Base-by-base conservation (phyloP, 495 filamentous ascomycete species). In the Durotheca rogersii region DNA sequence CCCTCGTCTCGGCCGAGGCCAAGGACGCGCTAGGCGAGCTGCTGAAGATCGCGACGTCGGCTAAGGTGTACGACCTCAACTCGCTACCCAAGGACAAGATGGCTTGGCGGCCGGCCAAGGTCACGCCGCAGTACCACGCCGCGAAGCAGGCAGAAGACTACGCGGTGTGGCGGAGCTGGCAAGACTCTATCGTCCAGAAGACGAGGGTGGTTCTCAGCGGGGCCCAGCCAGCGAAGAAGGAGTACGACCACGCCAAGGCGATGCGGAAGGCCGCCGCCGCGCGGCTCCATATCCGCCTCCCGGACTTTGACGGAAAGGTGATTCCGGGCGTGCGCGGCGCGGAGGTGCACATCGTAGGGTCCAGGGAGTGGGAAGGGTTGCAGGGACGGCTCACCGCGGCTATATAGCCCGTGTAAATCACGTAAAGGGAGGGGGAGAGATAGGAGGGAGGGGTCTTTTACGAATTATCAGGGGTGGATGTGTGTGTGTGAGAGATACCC, bases 21-120 rank as follows among this genome's bases (percentile, higher is more conserved):
- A 73, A 80, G 36, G 87, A 88, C 17, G 82, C 85, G 17, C 73
- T 93, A 16, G 72, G 77, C 6, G 85, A 88, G 63, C 76, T 94
- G 29, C 75, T 92, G 38, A 79, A 81, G 44, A 73, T 92, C 32
- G 83, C 82, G 1, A 75, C 78, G 17, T 70, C 75, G 1, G 79
- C 84, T 1, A 76, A 69, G 39, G 61, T 88, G 9, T 81, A 73
- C 51, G 82, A 87, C 46, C 62, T 86, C 18, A 58, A 50, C 7
- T 31, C 67, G 50, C 65, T 70, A 39, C 71, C 72, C 3, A 64
- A 71, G 52, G 81, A 84, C 47, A 81, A 79, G 57, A 35, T 67
- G 45, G 70, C 61, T 34, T 79, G 68, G 77, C 68, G 61, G 46
- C 77, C 68, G 17, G 75, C 70, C 14, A 67, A 51, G 60, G 64